Evolutionary conservation across 768 basidiomycete species (phyloP).

Genomic region (Fibroporia radiculosa): DNA sequence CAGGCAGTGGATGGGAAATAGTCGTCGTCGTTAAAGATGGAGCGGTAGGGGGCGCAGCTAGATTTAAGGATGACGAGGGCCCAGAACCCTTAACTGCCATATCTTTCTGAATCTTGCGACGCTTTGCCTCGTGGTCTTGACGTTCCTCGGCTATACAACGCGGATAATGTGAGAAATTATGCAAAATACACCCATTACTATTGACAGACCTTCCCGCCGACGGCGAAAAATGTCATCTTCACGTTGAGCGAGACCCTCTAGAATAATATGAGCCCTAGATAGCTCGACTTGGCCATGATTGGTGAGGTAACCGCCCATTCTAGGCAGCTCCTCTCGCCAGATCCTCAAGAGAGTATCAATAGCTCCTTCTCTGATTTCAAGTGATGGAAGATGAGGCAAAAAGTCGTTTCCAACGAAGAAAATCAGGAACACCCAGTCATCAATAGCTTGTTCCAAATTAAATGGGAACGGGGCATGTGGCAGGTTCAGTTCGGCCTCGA

Average conservation of each 20-base stretch:
- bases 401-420: conserved; percentile 99
- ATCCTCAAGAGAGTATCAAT: conserved; percentile 96
- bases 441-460: conserved; percentile 92
- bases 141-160: conserved; percentile 75
- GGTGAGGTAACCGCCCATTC: conserved; percentile 97
- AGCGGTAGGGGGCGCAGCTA: conserved; percentile 39
- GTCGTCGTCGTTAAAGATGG: conserved; percentile 15
- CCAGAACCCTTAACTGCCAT: conserved; percentile 25
- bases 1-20: conserved; percentile 18
- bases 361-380: conserved; percentile 99
- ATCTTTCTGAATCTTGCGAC: conserved; percentile 63
- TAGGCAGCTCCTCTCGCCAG: conserved; percentile 87
- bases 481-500: conserved; percentile 90
- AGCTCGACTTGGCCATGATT: conserved; percentile 88
- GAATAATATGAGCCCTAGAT: conserved; percentile 82
- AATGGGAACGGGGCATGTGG: conserved; percentile 75
- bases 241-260: conserved; percentile 87
- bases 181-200: not conserved
- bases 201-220: conserved; percentile 71
- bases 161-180: conserved; percentile 7
- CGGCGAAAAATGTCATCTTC: conserved; percentile 95
- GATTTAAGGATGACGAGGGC: conserved; percentile 41
- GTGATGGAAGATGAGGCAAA: conserved; percentile 92
- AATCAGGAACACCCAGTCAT: conserved; percentile 99
- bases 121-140: conserved; percentile 86